These are phyloP conservation scores for Entomortierella chlamydospora DNA, from an alignment of 192 early-diverging fungal species.

Conservation along the genomic window DNA sequence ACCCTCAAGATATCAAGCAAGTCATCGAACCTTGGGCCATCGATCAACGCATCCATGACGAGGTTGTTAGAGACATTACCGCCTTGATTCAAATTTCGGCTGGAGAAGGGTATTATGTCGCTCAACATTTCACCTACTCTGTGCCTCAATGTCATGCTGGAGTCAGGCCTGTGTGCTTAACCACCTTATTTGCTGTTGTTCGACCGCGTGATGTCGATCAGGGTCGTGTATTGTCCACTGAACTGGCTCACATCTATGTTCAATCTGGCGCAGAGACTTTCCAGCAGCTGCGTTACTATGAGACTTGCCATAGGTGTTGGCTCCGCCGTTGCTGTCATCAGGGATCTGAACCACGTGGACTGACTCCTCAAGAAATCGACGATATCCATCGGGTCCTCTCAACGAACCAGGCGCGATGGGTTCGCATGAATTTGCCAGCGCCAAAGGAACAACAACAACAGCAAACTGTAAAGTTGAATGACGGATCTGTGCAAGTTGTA, in stretches of 20 bases:
- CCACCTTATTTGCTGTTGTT: conserved; percentile 17
- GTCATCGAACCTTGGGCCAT: conserved; percentile 15
- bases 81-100: background rate
- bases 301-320: conserved; percentile 25
- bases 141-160: background rate
- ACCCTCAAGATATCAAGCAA: conserved; percentile 2
- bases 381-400: conserved; percentile 11
- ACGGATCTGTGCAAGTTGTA: background rate
- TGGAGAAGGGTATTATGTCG: conserved; percentile 11
- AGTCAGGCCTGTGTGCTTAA: conserved; percentile 10
- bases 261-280: background rate
- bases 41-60: background rate
- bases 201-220: background rate
- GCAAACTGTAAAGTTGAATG: too few species aligned
- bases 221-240: background rate
- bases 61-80: conserved; percentile 1
- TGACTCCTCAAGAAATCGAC: conserved; percentile 2
- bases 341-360: background rate
- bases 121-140: conserved; percentile 16
- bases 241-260: conserved; percentile 24
- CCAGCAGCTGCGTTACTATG: conserved; percentile 3
- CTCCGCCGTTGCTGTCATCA: conserved; percentile 19
- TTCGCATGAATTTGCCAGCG: background rate
- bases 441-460: background rate
- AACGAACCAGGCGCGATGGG: conserved; percentile 11